Evolutionary conservation across 169 alveolate genomes (phyloP).

Genomic region (Plasmodium vinckei): DNA sequence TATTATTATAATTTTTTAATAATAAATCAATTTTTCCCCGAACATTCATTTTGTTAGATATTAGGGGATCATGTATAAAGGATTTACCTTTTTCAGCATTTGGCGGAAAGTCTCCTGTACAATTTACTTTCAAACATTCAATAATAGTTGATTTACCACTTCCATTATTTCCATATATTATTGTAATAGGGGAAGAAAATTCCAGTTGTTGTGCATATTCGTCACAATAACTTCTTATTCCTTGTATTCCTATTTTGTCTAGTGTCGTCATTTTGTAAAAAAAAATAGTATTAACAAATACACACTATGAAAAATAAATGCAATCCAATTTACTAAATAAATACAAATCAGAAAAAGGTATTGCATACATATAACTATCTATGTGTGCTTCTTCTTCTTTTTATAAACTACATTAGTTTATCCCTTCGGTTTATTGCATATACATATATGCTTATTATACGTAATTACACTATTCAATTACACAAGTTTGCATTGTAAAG

Average conservation of each 20-base stretch:
- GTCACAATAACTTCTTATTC: constrained; percentile 96
- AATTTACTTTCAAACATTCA: constrained; percentile 95
- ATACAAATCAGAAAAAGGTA: neutral
- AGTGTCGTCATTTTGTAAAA: constrained; percentile 90
- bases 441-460: neutral
- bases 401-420: neutral
- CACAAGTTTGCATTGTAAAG: too few species aligned
- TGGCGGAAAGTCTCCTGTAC: constrained; percentile 98
- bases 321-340: too few species aligned
- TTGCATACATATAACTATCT: neutral
- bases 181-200: constrained; percentile 96
- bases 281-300: too few species aligned
- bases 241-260: constrained; percentile 96
- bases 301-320: too few species aligned
- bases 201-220: constrained; percentile 92
- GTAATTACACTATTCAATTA: too few species aligned
- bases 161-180: constrained; percentile 98
- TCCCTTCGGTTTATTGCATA: neutral
- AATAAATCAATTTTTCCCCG: constrained; percentile 91
- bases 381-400: neutral
- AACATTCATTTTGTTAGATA: constrained; percentile 89
- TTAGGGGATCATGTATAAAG: constrained; percentile 95
- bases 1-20: constrained; percentile 80
- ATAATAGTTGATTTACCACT: constrained; percentile 99
- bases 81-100: constrained; percentile 95